Evolutionary conservation across 1,139 yeast genomes (phyloP).

Genomic region (Kazachstania sp.): DNA sequence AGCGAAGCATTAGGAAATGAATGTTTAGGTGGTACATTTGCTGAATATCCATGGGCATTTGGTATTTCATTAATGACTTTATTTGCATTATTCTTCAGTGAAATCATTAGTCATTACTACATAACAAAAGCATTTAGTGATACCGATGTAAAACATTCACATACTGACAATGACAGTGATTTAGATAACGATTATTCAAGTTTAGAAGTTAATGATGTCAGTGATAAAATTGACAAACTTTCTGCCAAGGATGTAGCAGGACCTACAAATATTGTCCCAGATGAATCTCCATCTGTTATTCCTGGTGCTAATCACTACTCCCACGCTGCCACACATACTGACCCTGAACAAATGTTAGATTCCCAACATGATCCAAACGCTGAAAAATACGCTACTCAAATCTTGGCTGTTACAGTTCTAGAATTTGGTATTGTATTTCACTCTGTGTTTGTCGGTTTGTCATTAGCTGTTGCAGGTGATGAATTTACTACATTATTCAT

Average conservation of each 20-base stretch:
- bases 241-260: not conserved
- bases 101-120: conserved; percentile 46
- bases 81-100: conserved; percentile 45
- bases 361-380: conserved; percentile 29
- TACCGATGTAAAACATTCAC: not conserved
- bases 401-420: conserved; percentile 48
- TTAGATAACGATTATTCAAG: not conserved
- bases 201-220: not conserved
- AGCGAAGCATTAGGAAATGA: conserved; percentile 42
- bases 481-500: conserved; percentile 69
- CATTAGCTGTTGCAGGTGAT: conserved; percentile 64
- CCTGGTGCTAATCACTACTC: conserved; percentile 37
- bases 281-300: conserved; percentile 5
- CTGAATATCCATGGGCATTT: conserved; percentile 54
- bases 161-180: not conserved
- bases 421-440: conserved; percentile 78
- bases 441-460: conserved; percentile 67
- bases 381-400: conserved; percentile 17
- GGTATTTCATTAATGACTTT: conserved; percentile 50
- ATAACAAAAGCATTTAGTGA: conserved; percentile 10
- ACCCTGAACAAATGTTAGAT: conserved; percentile 38
- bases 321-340: conserved; percentile 49
- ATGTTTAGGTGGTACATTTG: conserved; percentile 52
- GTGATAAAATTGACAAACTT: not conserved
- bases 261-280: not conserved